Conservation (phyloP, 129 eudicot genomes). For the Cynara cardunculus region DNA sequence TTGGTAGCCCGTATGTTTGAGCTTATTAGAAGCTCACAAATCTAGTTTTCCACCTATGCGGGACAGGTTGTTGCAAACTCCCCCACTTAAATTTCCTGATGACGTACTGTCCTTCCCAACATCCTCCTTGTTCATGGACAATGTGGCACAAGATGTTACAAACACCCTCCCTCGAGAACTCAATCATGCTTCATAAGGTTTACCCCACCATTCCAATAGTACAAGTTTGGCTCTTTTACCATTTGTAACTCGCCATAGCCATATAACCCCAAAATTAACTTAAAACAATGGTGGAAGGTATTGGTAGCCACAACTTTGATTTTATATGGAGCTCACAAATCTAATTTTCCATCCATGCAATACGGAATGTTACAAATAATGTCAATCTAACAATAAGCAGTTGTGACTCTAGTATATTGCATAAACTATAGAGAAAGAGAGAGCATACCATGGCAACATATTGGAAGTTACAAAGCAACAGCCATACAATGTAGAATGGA, state of each 20-base stretch:
- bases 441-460: constrained; percentile 24
- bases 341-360: background rate
- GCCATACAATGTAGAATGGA: constrained; percentile 76
- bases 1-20: background rate
- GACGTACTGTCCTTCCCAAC: background rate
- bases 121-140: background rate
- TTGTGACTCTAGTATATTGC: background rate
- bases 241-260: background rate
- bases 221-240: background rate
- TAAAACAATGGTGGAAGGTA: background rate
- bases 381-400: background rate
- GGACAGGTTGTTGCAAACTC: background rate
- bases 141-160: background rate
- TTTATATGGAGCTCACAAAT: background rate
- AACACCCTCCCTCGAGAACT: background rate
- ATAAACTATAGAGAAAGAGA: background rate
- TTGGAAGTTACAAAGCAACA: constrained; percentile 48
- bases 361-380: background rate
- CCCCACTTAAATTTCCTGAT: background rate
- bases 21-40: background rate
- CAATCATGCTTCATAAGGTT: background rate
- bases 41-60: background rate
- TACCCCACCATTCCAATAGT: background rate
- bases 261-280: background rate
- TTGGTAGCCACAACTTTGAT: background rate